Conservation (phyloP, 805 yeast genomes). For the Sugiyamaella qingdaonensis region DNA sequence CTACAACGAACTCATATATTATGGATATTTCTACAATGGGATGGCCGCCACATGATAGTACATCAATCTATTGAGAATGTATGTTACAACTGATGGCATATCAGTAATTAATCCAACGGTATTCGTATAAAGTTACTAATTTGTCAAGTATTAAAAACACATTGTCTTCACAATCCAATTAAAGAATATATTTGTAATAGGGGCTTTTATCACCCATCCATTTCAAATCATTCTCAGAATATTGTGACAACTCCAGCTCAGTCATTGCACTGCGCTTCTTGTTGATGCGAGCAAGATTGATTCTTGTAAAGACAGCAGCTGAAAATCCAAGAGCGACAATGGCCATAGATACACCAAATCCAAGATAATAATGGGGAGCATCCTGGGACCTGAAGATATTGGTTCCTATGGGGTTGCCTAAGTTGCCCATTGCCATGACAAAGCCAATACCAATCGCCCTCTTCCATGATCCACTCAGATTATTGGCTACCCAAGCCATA, state of each 20-base stretch:
- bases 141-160: too few relatives aligned
- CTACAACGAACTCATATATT: too few relatives aligned
- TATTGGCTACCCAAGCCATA: slow-evolving; percentile 9
- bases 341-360: background rate
- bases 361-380: slow-evolving; percentile 1
- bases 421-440: slow-evolving; percentile 3
- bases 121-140: too few relatives aligned
- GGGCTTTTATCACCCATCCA: background rate
- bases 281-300: background rate
- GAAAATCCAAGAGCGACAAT: background rate
- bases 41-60: too few relatives aligned
- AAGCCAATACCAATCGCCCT: slow-evolving; percentile 4
- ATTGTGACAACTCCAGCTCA: background rate
- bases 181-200: background rate
- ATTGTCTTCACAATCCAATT: background rate
- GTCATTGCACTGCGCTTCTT: background rate
- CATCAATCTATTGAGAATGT: too few relatives aligned
- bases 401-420: slow-evolving; percentile 2
- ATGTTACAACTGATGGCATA: too few relatives aligned
- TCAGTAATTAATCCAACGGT: too few relatives aligned
- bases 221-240: background rate
- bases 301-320: background rate
- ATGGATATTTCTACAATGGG: too few relatives aligned
- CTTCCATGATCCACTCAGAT: slow-evolving; percentile 4
- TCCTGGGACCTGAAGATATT: background rate